phyloP scores from a whole-genome alignment of 2,329 filamentous ascomycete species.

The Stachybotrys elegans region DNA sequence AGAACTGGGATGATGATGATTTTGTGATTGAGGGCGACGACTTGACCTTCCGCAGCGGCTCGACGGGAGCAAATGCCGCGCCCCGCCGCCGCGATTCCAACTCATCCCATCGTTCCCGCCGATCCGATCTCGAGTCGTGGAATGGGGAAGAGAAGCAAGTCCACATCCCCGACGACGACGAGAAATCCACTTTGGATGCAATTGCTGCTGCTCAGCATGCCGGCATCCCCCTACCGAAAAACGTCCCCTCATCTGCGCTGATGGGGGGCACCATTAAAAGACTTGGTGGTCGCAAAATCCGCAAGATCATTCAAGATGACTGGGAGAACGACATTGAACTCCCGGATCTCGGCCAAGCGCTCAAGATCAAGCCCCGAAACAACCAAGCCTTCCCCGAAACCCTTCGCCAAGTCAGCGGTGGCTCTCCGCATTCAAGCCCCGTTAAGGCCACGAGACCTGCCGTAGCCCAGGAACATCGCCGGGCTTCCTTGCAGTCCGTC shows the following conservation, averaged over 20 bases:
- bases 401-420: constrained; percentile 60
- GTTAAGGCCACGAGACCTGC: constrained; percentile 30
- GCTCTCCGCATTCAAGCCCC: constrained; percentile 50
- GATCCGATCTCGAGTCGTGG: constrained; percentile 74
- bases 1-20: constrained; percentile 77
- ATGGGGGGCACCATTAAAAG: constrained; percentile 91
- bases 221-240: constrained; percentile 84
- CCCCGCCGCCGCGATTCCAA: constrained; percentile 65
- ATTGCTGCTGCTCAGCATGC: constrained; percentile 83
- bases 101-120: constrained; percentile 76
- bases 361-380: constrained; percentile 62
- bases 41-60: constrained; percentile 52
- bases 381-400: constrained; percentile 60
- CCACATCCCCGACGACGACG: constrained; percentile 77
- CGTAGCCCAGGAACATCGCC: constrained; percentile 14
- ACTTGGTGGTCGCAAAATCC: constrained; percentile 69
- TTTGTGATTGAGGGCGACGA: constrained; percentile 66
- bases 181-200: constrained; percentile 76
- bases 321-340: constrained; percentile 77
- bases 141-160: constrained; percentile 83
- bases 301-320: constrained; percentile 70
- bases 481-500: constrained; percentile 24
- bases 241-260: constrained; percentile 82
- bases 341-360: constrained; percentile 50
- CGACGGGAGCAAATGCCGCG: constrained; percentile 35